Evolutionary conservation across 2,329 filamentous ascomycete genomes (phyloP), one percentile per base, ranked within the genome.

Genomic region (Colletotrichum tanaceti): DNA sequence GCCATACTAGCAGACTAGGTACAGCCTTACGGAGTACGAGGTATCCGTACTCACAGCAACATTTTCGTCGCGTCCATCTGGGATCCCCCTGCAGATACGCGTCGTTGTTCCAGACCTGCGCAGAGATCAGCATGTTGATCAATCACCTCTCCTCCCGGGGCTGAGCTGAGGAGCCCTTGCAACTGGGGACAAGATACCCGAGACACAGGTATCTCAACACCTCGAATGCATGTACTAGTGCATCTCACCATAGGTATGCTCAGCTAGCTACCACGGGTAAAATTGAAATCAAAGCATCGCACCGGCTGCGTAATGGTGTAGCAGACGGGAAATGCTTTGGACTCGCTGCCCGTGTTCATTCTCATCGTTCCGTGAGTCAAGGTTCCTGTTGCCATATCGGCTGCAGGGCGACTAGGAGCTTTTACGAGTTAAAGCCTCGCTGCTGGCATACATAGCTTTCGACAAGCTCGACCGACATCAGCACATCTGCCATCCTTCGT

Each of bases 231-330:
- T 35, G 43, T 49, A 35, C 13, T 46, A 35, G 13, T 46, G 9
- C 10, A 24, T 22, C n/a, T 38, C 38, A 16, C 49, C 49, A 52
- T 39, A 67, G 64, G 47, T 39, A 67, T 65, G 47, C 24, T 59
- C 46, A 41, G 43, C 20, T n/a, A 38, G 14, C 18, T 46, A 13
- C 9, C 47, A 24, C 11, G 5, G 4, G 9, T 38, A 28, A 20
- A 3, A 22, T 11, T 7, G 13, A 5, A 11, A 53, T 32, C 28
- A 14, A 28, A 18, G 24, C 47, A n/a, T 50, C 24, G 18, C 39
- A 14, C 32, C 32, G 32, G 14, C 39, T 41, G 13, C 39, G 39
- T 41, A 35, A 35, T 35, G 9, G 32, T 35, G 32, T 35, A 35
- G 32, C 7, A 32, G 28, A 32, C 28, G 32, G 7, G 7, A 10